A percentile compares a stretch with the other conserved stretches of the same genome.
These are phyloP conservation scores for Pleurotus pulmonarius DNA, from an alignment of 768 basidiomycete genomes.

Conservation along the genomic window DNA sequence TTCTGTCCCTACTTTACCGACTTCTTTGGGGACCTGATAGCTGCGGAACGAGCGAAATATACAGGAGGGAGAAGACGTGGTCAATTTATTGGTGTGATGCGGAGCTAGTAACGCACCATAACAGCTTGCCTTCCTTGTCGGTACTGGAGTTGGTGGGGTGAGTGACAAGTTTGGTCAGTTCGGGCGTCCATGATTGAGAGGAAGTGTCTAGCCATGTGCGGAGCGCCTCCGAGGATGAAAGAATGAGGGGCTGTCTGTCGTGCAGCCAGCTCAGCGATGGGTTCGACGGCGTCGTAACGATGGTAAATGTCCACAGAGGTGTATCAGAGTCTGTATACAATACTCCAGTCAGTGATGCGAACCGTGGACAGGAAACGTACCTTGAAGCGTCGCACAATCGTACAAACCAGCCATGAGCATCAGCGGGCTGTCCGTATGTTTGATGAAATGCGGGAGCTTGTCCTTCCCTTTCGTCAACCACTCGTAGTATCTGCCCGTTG, in stretches of 20 bases:
- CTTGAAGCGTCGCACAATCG: slow-evolving; percentile 66
- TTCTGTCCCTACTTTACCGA: slow-evolving; percentile 87
- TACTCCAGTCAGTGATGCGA: too few relatives aligned
- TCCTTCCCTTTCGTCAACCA: slow-evolving; percentile 85
- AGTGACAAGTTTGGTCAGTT: slow-evolving; percentile 54
- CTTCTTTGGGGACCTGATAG: slow-evolving; percentile 85
- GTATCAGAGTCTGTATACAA: slow-evolving; percentile 14
- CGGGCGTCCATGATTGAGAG: slow-evolving; percentile 57
- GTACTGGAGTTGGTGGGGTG: slow-evolving; percentile 60
- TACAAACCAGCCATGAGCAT: slow-evolving; percentile 90
- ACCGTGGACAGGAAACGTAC: slow-evolving; percentile 26
- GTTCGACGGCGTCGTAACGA: slow-evolving; percentile 80
- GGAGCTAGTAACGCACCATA: too few relatives aligned
- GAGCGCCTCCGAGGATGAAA: slow-evolving; percentile 58
- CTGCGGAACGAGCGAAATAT: slow-evolving; percentile 31
- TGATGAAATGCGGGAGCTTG: slow-evolving; percentile 80
- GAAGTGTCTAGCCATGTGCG: slow-evolving; percentile 79
- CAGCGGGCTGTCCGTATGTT: slow-evolving; percentile 64
- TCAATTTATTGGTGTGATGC: too few relatives aligned
- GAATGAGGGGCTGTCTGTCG: slow-evolving; percentile 83
- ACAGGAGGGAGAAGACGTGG: too few relatives aligned
- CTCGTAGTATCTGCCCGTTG: slow-evolving; percentile 77
- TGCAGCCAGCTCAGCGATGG: slow-evolving; percentile 83
- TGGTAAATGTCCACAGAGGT: slow-evolving; percentile 78
- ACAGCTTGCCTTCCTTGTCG: slow-evolving; percentile 42